Evolutionary conservation across 2,329 filamentous ascomycete species (phyloP), one percentile per base, ranked within the genome.

Genomic region (Ascochyta koolunga): DNA sequence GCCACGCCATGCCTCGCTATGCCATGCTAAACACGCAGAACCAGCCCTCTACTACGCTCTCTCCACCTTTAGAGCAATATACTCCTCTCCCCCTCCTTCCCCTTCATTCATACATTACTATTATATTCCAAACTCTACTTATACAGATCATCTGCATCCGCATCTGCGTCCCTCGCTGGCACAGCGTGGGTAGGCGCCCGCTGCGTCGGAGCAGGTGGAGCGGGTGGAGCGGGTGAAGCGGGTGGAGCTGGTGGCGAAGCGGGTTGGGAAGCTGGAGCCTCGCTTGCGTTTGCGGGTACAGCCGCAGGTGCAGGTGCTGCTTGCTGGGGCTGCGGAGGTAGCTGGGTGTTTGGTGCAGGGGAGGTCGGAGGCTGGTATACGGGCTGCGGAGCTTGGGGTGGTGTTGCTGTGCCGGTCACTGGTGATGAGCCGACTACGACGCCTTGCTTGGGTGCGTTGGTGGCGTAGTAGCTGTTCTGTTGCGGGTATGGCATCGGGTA

Each of bases 111-210:
- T 9, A 18, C 18, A n/a, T 42, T 36, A 16, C 6, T 18, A 44
- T 38, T 38, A 44, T n/a, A 4, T 13, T n/a, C 15, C 27, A 18
- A 10, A 15, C 7, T 19, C 50, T 60, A 66, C 24, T 59, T 58
- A 37, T 66, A 67, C 15, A 66, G 25, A 31, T 56, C 56, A n/a
- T 66, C 50, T 4, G 58, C 45, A 22, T 63, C 58, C n/a, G n/a
- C n/a, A n/a, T n/a, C n/a, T n/a, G n/a, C n/a, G 10, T 58, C 56
- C 48, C 58, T 63, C 10, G 42, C 52, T 1, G 52, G 54, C 4
- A 53, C 39, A 16, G 41, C 25, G 4, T 48, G 50, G 2, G 50
- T 35, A 5, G 22, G 24, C 22, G 25, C 25, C 8, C 16, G 39
- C 19, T 32, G 39, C 8, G 39, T 4, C 27, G 27, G 13, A 5